phyloP scores from a whole-genome alignment of 2,329 filamentous ascomycete species.

The Hirsutella minnesotensis region DNA sequence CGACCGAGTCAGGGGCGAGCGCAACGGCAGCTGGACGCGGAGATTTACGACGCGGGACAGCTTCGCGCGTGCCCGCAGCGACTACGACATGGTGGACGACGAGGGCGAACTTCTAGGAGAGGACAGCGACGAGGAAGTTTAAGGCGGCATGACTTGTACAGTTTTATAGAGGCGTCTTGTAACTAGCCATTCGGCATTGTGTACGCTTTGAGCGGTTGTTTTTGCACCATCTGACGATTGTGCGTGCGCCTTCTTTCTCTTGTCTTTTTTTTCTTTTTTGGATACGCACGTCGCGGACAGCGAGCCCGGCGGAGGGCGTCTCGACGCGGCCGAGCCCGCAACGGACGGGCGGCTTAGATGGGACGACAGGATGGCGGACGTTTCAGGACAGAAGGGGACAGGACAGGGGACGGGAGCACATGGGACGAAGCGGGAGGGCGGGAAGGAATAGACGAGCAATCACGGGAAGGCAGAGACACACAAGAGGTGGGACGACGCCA shows the following conservation, averaged over 20 bases:
- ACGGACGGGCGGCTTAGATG: neutral
- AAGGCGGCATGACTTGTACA: constrained; percentile 3
- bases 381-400: no score
- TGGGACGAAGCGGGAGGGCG: no score
- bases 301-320: neutral
- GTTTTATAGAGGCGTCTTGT: neutral
- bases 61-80: constrained; percentile 76
- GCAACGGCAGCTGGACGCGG: constrained; percentile 42
- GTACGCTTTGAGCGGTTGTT: neutral
- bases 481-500: no score
- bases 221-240: neutral
- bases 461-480: no score
- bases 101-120: constrained; percentile 91
- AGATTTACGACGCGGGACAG: constrained; percentile 81
- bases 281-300: neutral
- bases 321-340: neutral
- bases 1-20: constrained; percentile 35
- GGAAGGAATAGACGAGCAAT: no score
- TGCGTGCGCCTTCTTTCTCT: neutral
- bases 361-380: no score
- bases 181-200: neutral
- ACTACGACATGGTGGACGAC: constrained; percentile 82
- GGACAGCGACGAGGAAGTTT: constrained; percentile 80
- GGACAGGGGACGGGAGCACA: no score
- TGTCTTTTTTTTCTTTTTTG: neutral